A percentile compares a stretch with the other conserved stretches of the same genome.
These are phyloP conservation scores for Zymoseptoria pseudotritici DNA, from an alignment of 2,329 filamentous ascomycete genomes.

Conservation along the genomic window DNA sequence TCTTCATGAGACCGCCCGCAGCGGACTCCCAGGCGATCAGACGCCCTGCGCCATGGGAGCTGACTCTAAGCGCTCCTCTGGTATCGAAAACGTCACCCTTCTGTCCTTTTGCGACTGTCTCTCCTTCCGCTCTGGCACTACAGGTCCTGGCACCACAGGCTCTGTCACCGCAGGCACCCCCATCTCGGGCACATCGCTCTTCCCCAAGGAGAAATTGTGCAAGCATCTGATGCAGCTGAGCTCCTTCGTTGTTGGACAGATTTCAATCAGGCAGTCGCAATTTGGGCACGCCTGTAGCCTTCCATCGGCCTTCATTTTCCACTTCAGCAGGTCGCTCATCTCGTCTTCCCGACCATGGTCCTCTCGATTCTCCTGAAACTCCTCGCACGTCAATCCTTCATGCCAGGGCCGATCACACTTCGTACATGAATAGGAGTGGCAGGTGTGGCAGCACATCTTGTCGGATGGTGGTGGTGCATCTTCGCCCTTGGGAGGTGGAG, in stretches of 20 bases:
- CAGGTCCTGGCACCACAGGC: no score
- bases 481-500: not conserved
- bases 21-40: not conserved
- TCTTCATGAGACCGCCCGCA: no score
- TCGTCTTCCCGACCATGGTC: not conserved
- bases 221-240: not conserved
- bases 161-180: no score
- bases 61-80: not conserved
- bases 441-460: constrained; percentile 5
- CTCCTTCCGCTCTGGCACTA: not conserved
- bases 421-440: constrained; percentile 4
- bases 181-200: not conserved
- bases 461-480: not conserved
- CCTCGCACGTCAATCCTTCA: constrained; percentile 8
- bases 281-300: not conserved
- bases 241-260: not conserved
- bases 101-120: not conserved
- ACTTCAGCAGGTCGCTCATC: not conserved
- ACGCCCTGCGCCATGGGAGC: not conserved
- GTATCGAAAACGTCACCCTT: not conserved
- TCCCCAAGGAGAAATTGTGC: not conserved
- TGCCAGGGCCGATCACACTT: constrained; percentile 6
- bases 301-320: not conserved
- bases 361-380: not conserved
- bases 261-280: not conserved